Conservation (phyloP, 306 rosid species). For the Hippophae rhamnoides region DNA sequence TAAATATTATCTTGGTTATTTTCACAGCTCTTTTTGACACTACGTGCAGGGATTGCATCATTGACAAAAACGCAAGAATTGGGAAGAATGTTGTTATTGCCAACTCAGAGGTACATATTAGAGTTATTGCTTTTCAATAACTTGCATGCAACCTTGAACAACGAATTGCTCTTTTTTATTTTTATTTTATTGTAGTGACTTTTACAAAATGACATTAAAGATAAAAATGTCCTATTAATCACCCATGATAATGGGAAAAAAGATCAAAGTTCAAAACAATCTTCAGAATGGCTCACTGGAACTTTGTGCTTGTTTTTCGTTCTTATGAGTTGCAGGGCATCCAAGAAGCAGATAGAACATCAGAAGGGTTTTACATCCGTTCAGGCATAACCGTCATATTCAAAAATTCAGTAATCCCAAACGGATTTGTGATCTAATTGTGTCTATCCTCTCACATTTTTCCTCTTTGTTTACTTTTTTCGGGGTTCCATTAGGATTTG, state of each 20-base stretch:
- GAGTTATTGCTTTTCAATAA: background rate
- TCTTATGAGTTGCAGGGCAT: conserved; percentile 52
- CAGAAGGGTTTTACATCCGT: conserved; percentile 85
- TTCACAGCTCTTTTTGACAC: conserved; percentile 14
- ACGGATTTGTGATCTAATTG: conserved; percentile 47
- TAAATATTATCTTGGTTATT: background rate
- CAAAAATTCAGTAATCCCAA: conserved; percentile 60
- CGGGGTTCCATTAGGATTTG: conserved; percentile 16
- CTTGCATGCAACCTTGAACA: background rate
- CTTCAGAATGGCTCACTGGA: too few species aligned
- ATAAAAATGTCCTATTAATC: too few species aligned
- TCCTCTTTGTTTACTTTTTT: conserved; percentile 10
- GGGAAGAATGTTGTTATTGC: conserved; percentile 74
- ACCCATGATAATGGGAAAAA: too few species aligned
- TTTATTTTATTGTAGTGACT: too few species aligned
- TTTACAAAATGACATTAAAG: too few species aligned
- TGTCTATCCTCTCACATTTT: conserved; percentile 5
- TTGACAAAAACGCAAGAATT: conserved; percentile 86
- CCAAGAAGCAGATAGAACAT: conserved; percentile 83
- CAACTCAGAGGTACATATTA: conserved; percentile 57
- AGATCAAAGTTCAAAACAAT: too few species aligned
- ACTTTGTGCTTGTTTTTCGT: background rate
- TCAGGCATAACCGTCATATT: conserved; percentile 59
- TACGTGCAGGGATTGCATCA: conserved; percentile 67
- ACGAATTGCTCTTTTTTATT: too few species aligned